Base-by-base conservation (phyloP, 495 filamentous ascomycete genomes). In the Lophiostoma macrostomum region DNA sequence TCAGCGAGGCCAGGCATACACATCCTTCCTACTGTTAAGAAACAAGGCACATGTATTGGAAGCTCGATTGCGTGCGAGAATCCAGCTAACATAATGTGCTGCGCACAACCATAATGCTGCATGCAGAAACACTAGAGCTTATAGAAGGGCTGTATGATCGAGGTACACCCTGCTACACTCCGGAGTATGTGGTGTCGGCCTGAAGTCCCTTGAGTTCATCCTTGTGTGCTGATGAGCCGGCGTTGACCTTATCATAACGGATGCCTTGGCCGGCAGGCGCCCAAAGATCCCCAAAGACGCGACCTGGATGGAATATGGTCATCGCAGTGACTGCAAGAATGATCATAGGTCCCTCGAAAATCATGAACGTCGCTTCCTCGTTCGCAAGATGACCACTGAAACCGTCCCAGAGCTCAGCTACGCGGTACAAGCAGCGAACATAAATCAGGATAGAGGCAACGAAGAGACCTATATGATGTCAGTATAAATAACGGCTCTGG, bases 331-430 rank as follows among this genome's bases (percentile, higher is more conserved):
- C 47, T 13, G 84, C 80, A 37, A 82, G 58, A 12, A 74, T 67
- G 60, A 90, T 80, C 82, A 88, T 82, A n/a, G 79, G 68, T 19
- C 84, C 81, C 70, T 90, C 86, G 18, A 90, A 74, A 22, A 85
- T 71, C 71, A 90, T 80, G 63, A 87, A 85, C 7, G 79, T 58
- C 10, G 75, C 69, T 68, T 90, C 73, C 34, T 85, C 67, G 40
- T 72, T 76, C 38, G 78, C 82, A 42, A 87, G 64, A 0, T 60
- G 46, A 19, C 84, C 77, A 10, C 67, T 47, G 68, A 81, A 87
- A n/a, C 85, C 85, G n/a, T 68, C 65, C 36, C 71, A 71, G 41
- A 88, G 70, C 73, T 88, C 85, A 7, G 77, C 80, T 18, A 84
- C 78, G 41, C 85, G 77, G 66, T 76, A 88, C 24, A 81, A 68